These are phyloP conservation scores for Mortierella sp. DNA, from an alignment of 371 early-diverging fungal genomes.

Conservation along the genomic window DNA sequence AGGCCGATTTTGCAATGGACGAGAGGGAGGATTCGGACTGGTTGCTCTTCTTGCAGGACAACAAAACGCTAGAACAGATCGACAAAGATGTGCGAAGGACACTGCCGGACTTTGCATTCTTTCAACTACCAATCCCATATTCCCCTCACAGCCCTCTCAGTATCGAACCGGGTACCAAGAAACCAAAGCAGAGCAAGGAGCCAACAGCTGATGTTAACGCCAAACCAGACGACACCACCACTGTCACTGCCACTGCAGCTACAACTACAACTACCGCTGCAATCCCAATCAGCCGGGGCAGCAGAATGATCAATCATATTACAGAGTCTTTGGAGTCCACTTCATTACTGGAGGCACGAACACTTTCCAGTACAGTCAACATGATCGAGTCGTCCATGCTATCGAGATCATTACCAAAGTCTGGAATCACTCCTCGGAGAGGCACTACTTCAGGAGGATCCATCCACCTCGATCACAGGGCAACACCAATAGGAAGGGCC, in stretches of 20 bases:
- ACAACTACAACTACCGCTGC: neutral
- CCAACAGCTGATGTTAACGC: neutral
- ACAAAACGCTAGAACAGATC: slow-evolving; percentile 80
- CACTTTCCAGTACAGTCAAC: neutral
- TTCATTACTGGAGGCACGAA: neutral
- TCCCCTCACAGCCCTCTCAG: slow-evolving; percentile 68
- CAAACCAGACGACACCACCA: neutral
- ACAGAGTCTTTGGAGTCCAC: neutral
- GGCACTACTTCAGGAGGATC: neutral
- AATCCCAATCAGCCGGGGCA: neutral
- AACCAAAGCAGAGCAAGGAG: slow-evolving; percentile 6
- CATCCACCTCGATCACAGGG: slow-evolving; percentile 14
- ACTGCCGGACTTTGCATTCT: slow-evolving; percentile 86
- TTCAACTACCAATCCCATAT: slow-evolving; percentile 74
- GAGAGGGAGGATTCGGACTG: slow-evolving; percentile 53
- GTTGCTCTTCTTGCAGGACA: slow-evolving; percentile 71
- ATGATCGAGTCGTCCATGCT: neutral
- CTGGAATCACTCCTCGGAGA: neutral
- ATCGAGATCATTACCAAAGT: neutral
- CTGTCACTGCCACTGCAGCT: neutral
- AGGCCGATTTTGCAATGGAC: slow-evolving; percentile 2
- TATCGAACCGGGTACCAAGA: slow-evolving; percentile 29
- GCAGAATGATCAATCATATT: neutral
- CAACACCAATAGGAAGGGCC: neutral
- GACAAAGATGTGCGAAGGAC: slow-evolving; percentile 89